Evolutionary conservation across 2,329 filamentous ascomycete genomes (phyloP).

Genomic region (Colletotrichum viniferum): DNA sequence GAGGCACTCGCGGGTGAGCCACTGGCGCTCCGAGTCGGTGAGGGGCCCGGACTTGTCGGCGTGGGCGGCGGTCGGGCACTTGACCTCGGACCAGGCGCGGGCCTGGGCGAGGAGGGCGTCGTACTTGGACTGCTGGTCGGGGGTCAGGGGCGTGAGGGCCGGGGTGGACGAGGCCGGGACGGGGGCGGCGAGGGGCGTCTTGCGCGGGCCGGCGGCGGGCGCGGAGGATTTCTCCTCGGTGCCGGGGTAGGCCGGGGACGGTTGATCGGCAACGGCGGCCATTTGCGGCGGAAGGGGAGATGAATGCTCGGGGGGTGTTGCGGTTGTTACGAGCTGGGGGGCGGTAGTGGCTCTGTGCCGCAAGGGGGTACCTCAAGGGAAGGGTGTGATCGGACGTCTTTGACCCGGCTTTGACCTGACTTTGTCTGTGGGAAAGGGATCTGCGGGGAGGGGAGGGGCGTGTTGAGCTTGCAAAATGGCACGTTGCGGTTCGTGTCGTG

Average conservation of each 20-base stretch:
- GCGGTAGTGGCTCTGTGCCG: not conserved
- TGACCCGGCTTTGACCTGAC: not conserved
- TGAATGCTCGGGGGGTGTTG: not conserved
- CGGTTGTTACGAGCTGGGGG: not conserved
- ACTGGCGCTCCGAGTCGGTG: slow-evolving; percentile 81
- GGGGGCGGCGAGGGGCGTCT: slow-evolving; percentile 64
- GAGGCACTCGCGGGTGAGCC: slow-evolving; percentile 90
- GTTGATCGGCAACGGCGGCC: slow-evolving; percentile 16
- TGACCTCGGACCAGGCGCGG: slow-evolving; percentile 73
- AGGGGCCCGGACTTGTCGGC: slow-evolving; percentile 68
- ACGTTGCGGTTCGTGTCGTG: not conserved
- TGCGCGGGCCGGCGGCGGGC: slow-evolving; percentile 28
- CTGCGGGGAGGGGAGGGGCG: not conserved
- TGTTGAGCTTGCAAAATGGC: not conserved
- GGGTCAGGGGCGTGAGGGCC: slow-evolving; percentile 64
- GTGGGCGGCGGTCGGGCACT: slow-evolving; percentile 46
- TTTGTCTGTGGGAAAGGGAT: not conserved
- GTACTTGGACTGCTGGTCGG: slow-evolving; percentile 85
- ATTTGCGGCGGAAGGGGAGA: not conserved
- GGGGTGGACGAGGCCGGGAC: slow-evolving; percentile 61
- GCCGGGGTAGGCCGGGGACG: not conserved
- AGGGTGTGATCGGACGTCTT: not conserved
- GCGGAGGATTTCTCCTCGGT: not conserved
- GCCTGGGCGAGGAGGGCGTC: slow-evolving; percentile 73
- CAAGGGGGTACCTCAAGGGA: not conserved